Base-by-base conservation (phyloP, 371 early-diverging fungal species). In the Gilbertella persicaria region DNA sequence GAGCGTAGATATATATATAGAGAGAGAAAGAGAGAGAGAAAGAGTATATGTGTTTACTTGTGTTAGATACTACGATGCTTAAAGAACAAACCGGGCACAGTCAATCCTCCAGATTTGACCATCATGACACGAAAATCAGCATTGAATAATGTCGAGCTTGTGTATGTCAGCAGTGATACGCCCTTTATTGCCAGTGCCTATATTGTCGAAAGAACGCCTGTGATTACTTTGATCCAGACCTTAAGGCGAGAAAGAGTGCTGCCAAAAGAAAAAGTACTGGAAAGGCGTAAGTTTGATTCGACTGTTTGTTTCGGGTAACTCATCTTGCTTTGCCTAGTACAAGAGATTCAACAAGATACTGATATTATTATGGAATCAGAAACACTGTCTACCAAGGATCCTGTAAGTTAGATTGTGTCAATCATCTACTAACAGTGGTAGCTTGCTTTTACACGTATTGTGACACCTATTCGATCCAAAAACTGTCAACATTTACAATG, bases 401-500 rank as follows among this genome's bases (percentile, higher is more conserved):
- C 80, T 21, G 83, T 79, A 76, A 60, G 73, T 71, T 38, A 19
- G 13, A 7, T 20, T 13, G n/a, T n/a, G n/a, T n/a, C n/a, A n/a
- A n/a, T n/a, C n/a, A n/a, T n/a, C n/a, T n/a, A n/a, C n/a, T n/a
- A n/a, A n/a, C n/a, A n/a, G n/a, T n/a, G n/a, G 12, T 58, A 85
- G 74, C 75, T 90, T 39, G 81, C 81, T 1, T 81, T 83, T 45
- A 73, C 73, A 3, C 83, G 90, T 5, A 89, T 91, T 25, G 58
- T 45, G 0, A 60, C 72, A 13, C 92, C 92, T 0, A 73, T 75
- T n/a, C 80, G 88, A 42, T 78, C 87, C 0, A 60, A 50, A 1
- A 52, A 60, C 8, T 91, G 92, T 55, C 62, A 76, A 17, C 92
- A 91, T 64, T 41, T 86, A 12, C 89, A 91, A 58, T 92, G 92